Base-by-base conservation (phyloP, 305 asterid genomes). In the Solanum hybrid region DNA sequence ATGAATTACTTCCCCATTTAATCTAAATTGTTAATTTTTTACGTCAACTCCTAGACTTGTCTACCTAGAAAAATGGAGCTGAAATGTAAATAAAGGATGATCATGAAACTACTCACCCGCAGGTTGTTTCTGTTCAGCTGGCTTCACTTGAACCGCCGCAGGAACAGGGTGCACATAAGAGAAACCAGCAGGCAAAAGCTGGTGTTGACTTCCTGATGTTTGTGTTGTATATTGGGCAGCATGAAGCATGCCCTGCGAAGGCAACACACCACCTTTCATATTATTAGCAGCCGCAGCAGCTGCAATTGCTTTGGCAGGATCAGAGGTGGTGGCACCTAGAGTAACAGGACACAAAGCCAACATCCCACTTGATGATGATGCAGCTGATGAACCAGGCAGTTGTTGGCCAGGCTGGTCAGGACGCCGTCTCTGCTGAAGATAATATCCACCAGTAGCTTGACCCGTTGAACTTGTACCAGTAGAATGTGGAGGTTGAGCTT, bases 231-330 rank as follows among this genome's bases (percentile, higher is more conserved):
- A 95, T 16, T 95, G 98, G 39, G 97, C 89, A 3, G 94, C 93
- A 6, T 95, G 96, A 76, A 94, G 90, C 46, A 95, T 89, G 20
- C 95, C 93, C 86, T 94, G 98, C 0, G 97, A 89, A 3, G 94
- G 73, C 40, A 94, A 82, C 18, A 93, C 94, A 33, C 95, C 94
- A 11, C 95, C 95, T 91, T 95, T 97, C 90, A 90, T 92, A 88
- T 94, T 96, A 87, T 92, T 91, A 33, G 98, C 95, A 3, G 97
- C 97, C n/a, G 92, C 89, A 2, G 94, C 93, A 7, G 93, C 93
- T 40, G 99, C 98, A 24, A 95, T 94, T 64, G 99, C 98, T 91
- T 96, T 96, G 64, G 98, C 97, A 3, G 99, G 99, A 93, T 97
- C 99, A 24, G 94, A 94, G 2, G 98, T 96, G 91, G 89, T 91